These are phyloP conservation scores for Meira nashicola DNA, from an alignment of 1,284 basidiomycete genomes.

Conservation along the genomic window DNA sequence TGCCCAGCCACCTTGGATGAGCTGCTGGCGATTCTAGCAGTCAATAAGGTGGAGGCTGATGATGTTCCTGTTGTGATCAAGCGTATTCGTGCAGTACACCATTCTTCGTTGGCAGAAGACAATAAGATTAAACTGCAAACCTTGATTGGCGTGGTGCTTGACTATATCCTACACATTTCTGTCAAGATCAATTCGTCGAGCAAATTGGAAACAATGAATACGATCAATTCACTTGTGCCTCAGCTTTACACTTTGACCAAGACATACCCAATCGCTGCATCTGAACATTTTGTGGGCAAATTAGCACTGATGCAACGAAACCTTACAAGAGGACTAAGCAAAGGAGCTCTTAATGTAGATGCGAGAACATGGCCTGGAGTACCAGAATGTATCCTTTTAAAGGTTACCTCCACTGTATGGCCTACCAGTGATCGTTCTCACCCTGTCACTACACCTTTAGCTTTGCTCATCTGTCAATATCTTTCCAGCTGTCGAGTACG, in stretches of 20 bases:
- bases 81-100: constrained; percentile 83
- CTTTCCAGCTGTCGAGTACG: constrained; percentile 78
- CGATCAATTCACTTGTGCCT: constrained; percentile 69
- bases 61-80: constrained; percentile 80
- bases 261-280: constrained; percentile 73
- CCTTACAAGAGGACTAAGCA: constrained; percentile 73
- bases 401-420: constrained; percentile 77
- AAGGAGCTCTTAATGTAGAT: constrained; percentile 63
- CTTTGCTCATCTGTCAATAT: constrained; percentile 85
- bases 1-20: constrained; percentile 83
- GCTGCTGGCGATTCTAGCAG: constrained; percentile 74
- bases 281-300: constrained; percentile 75
- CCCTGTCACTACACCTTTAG: constrained; percentile 76
- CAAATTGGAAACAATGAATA: constrained; percentile 53
- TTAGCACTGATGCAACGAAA: constrained; percentile 90
- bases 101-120: constrained; percentile 80
- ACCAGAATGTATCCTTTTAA: constrained; percentile 75
- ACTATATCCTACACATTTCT: constrained; percentile 73
- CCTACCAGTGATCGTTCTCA: constrained; percentile 92
- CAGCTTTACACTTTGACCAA: constrained; percentile 76
- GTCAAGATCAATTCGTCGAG: constrained; percentile 59
- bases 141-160: constrained; percentile 75
- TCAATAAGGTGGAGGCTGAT: constrained; percentile 56
- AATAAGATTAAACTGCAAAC: constrained; percentile 72
- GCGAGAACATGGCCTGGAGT: constrained; percentile 83